Percentiles rank a stretch among this genome's conserved stretches.
These are phyloP conservation scores for Botrytis pseudocinerea DNA, from an alignment of 2,329 filamentous ascomycete genomes.

Conservation along the genomic window DNA sequence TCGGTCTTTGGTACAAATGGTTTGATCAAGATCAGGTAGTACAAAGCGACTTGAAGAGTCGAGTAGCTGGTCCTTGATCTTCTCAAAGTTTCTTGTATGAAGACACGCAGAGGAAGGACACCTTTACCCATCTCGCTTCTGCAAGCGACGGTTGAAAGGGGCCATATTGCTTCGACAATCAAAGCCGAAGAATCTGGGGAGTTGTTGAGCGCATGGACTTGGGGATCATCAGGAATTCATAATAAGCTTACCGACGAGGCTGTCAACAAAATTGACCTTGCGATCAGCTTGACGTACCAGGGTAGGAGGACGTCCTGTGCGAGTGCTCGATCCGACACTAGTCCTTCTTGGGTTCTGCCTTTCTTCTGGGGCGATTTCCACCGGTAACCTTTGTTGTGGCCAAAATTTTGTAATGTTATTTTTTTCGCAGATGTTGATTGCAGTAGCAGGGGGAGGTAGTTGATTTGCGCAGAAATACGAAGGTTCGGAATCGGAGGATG, in stretches of 20 bases:
- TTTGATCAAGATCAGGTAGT: constrained; percentile 94
- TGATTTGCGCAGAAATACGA: constrained; percentile 45
- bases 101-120: constrained; percentile 86
- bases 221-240: constrained; percentile 35
- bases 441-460: constrained; percentile 40
- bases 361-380: constrained; percentile 58
- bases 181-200: constrained; percentile 87
- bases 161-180: constrained; percentile 97
- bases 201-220: constrained; percentile 42
- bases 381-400: constrained; percentile 41
- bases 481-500: constrained; percentile 52
- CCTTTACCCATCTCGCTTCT: constrained; percentile 73
- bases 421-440: constrained; percentile 40
- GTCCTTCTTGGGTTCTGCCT: constrained; percentile 65
- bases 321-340: constrained; percentile 54
- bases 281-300: constrained; percentile 86
- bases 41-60: constrained; percentile 92
- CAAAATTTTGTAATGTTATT: constrained; percentile 37
- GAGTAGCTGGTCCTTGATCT: constrained; percentile 96
- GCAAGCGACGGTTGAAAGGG: constrained; percentile 78
- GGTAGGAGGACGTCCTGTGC: constrained; percentile 66
- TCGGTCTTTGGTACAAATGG: constrained; percentile 80
- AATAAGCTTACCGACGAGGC: constrained; percentile 83
- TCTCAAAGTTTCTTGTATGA: constrained; percentile 95
- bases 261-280: constrained; percentile 94